Evolutionary conservation across 2,329 filamentous ascomycete species (phyloP).

Genomic region (Colletotrichum coccodes): DNA sequence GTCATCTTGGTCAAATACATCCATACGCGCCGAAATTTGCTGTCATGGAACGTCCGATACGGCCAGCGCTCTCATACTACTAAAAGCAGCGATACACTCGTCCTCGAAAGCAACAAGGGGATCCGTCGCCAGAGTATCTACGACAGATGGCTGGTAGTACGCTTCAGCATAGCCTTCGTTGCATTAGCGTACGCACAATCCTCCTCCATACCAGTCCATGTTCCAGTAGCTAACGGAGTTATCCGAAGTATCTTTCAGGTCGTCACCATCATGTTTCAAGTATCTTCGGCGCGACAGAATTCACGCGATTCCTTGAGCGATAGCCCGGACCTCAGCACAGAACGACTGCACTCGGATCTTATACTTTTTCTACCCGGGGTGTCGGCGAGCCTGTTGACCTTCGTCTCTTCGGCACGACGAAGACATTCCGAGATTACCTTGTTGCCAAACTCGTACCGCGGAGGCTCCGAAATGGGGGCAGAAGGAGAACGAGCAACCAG

Average conservation of each 20-base stretch:
- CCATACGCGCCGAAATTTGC: constrained; percentile 44
- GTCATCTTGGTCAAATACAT: constrained; percentile 54
- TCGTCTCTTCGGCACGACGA: constrained; percentile 40
- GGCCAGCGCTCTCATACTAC: constrained; percentile 37
- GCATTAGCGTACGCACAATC: constrained; percentile 46
- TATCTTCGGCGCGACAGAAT: constrained; percentile 44
- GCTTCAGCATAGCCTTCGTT: constrained; percentile 55
- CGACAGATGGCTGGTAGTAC: constrained; percentile 54
- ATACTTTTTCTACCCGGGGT: constrained; percentile 40
- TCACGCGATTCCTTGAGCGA: constrained; percentile 40
- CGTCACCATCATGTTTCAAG: constrained; percentile 49
- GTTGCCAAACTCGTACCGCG: constrained; percentile 33
- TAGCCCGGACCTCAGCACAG: constrained; percentile 44
- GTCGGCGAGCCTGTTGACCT: constrained; percentile 36
- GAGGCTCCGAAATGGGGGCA: not conserved
- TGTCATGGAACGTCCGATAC: constrained; percentile 44
- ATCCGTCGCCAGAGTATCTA: constrained; percentile 47
- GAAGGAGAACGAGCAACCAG: not conserved
- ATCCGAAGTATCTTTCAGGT: constrained; percentile 46
- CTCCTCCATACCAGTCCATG: not conserved
- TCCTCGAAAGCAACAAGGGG: constrained; percentile 15
- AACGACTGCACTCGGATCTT: constrained; percentile 34
- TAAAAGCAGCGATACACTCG: constrained; percentile 24
- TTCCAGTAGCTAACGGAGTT: not conserved
- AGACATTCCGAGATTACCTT: constrained; percentile 37